Evolutionary conservation across 2,329 filamentous ascomycete species (phyloP), one percentile per base, ranked within the genome.

Genomic region (Alternaria ventricosa): DNA sequence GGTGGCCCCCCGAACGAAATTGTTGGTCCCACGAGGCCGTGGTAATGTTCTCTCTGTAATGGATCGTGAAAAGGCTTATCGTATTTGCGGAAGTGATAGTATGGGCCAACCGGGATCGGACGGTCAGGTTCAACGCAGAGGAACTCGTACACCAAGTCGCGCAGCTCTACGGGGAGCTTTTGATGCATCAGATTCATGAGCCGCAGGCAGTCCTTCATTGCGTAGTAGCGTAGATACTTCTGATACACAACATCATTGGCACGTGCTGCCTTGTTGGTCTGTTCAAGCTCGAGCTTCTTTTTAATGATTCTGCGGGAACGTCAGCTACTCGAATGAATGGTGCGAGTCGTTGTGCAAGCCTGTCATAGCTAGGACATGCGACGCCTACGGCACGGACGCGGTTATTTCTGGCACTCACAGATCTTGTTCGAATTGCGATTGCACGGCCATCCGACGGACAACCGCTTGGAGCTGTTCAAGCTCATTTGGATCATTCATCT

Each of bases 41-140:
- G 4, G 36, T 41, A 41, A 41, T 41, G 36, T 41, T 10, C 4
- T 9, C 36, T 41, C 36, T 13, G 27, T n/a, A 12, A 41, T 18
- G 15, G 55, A 25, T 57, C 23, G 15, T 22, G 41, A 8, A 49
- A 36, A 9, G 33, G 41, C 15, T 45, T 23, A 25, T 66, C 36
- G 23, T 73, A 75, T n/a, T 41, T 55, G 3, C 68, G 66, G 20
- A 69, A 71, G 43, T 75, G 73, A 54, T 70, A 69, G 25, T 71
- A 70, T 13, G 71, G 69, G 3, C 73, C 72, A 33, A 72, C 59
- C 11, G 65, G 67, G 23, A 75, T 71, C 1, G 60, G 61, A 20
- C 61, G 67, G 9, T 74, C 71, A 1, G 54, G 45, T 20, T 73
- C 70, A 23, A 74, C 46, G 55, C 70, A 73, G 9, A 75, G 57